These are phyloP conservation scores for Pichia manshurica DNA, from an alignment of 805 yeast genomes.

Conservation along the genomic window DNA sequence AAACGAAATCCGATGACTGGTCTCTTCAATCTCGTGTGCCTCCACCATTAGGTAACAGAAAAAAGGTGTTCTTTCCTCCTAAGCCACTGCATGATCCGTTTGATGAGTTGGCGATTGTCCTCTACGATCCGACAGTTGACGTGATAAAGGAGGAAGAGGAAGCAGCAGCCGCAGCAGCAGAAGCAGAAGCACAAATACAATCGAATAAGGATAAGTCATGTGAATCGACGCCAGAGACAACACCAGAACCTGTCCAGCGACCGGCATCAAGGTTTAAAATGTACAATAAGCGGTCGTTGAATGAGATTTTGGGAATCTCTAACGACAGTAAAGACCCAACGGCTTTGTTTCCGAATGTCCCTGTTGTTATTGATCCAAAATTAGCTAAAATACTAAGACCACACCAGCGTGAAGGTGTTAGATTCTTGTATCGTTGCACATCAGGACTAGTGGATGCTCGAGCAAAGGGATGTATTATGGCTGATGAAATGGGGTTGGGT, in stretches of 20 bases:
- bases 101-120: slow-evolving; percentile 87
- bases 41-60: slow-evolving; percentile 79
- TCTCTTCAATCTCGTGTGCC: slow-evolving; percentile 36
- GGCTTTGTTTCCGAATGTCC: slow-evolving; percentile 71
- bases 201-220: slow-evolving; percentile 10
- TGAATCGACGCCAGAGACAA: slow-evolving; percentile 11
- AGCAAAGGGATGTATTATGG: slow-evolving; percentile 97
- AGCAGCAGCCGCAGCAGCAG: slow-evolving; percentile 27
- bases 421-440: slow-evolving; percentile 84
- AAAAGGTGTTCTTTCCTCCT: slow-evolving; percentile 67
- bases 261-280: slow-evolving; percentile 30
- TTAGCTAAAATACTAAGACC: slow-evolving; percentile 83
- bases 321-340: slow-evolving; percentile 41
- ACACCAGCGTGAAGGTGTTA: slow-evolving; percentile 94
- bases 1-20: slow-evolving; percentile 31
- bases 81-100: slow-evolving; percentile 93
- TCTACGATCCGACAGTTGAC: slow-evolving; percentile 94
- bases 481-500: slow-evolving; percentile 98
- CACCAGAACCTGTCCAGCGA: slow-evolving; percentile 8
- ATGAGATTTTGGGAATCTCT: slow-evolving; percentile 73
- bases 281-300: slow-evolving; percentile 58
- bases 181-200: slow-evolving; percentile 16
- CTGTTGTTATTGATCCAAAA: slow-evolving; percentile 92
- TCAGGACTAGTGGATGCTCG: slow-evolving; percentile 77
- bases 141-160: slow-evolving; percentile 31